Percentiles rank a stretch among this genome's conserved stretches.
phyloP scores from a whole-genome alignment of 805 yeast species.

The Yarrowia divulgata region DNA sequence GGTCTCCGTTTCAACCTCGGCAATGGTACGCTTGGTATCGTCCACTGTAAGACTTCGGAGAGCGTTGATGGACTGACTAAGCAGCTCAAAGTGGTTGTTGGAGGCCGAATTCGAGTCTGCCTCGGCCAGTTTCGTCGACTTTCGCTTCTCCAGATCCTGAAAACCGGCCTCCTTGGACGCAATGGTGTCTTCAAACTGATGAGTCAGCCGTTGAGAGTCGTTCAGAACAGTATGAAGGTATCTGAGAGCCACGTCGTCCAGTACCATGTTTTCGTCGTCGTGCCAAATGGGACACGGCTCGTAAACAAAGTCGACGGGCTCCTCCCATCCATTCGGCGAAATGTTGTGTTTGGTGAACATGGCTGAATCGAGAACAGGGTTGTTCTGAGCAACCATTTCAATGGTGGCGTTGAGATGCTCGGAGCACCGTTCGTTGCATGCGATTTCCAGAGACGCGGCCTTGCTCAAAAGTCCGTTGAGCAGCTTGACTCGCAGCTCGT shows the following conservation, averaged over 20 bases:
- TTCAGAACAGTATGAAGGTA: conserved; percentile 51
- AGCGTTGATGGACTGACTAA: conserved; percentile 54
- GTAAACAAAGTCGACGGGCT: conserved; percentile 84
- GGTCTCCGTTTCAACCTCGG: conserved; percentile 89
- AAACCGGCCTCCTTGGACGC: conserved; percentile 41
- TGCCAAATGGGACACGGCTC: conserved; percentile 96
- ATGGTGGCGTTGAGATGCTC: conserved; percentile 60
- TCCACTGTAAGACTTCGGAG: conserved; percentile 71
- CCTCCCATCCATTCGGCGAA: conserved; percentile 66
- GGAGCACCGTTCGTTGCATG: conserved; percentile 55
- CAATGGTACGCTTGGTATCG: conserved; percentile 74
- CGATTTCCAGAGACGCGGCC: conserved; percentile 68
- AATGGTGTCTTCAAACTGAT: conserved; percentile 40
- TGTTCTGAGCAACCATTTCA: conserved; percentile 68
- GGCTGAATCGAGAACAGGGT: conserved; percentile 76
- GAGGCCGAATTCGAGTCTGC: conserved; percentile 8
- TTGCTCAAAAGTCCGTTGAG: conserved; percentile 71
- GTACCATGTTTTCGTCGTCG: conserved; percentile 80
- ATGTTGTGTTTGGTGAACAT: conserved; percentile 93
- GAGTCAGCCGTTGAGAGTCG: conserved; percentile 48
- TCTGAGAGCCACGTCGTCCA: conserved; percentile 54
- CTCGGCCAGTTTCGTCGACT: conserved; percentile 50
- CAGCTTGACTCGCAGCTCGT: conserved; percentile 76
- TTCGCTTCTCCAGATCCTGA: conserved; percentile 38
- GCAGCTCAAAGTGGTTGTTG: conserved; percentile 52